Conservation (phyloP, 1,284 basidiomycete species). For the Rhodotorula sp. region DNA sequence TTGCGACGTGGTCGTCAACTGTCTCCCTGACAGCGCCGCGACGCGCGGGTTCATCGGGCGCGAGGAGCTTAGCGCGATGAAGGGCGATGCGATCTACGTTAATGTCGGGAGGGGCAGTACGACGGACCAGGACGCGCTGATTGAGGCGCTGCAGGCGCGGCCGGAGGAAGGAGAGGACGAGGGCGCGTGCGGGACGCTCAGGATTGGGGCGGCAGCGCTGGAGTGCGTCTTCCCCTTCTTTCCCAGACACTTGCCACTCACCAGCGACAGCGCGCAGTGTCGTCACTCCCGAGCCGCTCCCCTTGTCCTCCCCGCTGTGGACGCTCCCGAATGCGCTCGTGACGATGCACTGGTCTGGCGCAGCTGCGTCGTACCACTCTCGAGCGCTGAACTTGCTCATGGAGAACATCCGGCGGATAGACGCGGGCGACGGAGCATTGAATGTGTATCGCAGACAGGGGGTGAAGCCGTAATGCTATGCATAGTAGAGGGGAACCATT, state of each 20-base stretch:
- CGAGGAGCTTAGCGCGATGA: conserved; percentile 34
- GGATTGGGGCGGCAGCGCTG: conserved; percentile 32
- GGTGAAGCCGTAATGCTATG: too few species aligned
- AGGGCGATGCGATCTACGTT: conserved; percentile 33
- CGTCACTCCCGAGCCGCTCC: conserved; percentile 49
- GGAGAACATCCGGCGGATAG: conserved; percentile 22
- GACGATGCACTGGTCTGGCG: conserved; percentile 47
- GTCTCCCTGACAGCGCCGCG: conserved; percentile 25
- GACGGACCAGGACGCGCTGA: conserved; percentile 45
- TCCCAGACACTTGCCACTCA: background rate
- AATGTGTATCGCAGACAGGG: conserved; percentile 28
- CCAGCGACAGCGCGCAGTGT: conserved; percentile 34
- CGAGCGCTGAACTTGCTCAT: conserved; percentile 25
- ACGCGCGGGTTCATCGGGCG: conserved; percentile 18
- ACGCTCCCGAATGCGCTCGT: conserved; percentile 46
- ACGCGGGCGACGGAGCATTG: conserved; percentile 20
- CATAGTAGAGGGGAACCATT: too few species aligned
- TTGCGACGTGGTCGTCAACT: conserved; percentile 44
- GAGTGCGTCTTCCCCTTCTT: conserved; percentile 16
- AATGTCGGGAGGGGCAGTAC: conserved; percentile 49
- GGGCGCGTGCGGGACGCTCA: conserved; percentile 35
- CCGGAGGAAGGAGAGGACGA: conserved; percentile 22
- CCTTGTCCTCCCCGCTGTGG: conserved; percentile 40
- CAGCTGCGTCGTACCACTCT: conserved; percentile 24
- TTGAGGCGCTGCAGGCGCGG: conserved; percentile 42